Conservation (phyloP, 2,329 filamentous ascomycete genomes). For the Fusarium ambrosium region DNA sequence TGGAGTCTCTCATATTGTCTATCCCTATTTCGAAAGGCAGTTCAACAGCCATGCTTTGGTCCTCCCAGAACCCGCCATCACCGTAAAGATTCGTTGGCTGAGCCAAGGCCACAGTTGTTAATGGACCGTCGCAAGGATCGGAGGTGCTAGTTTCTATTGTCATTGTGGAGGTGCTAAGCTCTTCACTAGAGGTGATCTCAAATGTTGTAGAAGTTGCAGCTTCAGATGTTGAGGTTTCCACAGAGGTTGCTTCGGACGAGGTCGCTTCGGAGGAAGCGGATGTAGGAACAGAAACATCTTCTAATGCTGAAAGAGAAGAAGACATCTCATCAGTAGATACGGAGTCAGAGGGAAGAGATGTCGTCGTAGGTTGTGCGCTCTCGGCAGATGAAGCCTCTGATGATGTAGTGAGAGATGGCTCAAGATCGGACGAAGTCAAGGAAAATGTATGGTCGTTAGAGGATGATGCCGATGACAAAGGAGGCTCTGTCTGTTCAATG, state of each 20-base stretch:
- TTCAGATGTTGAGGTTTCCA: not conserved
- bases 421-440: not conserved
- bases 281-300: not conserved
- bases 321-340: not conserved
- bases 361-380: not conserved
- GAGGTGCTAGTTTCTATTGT: not conserved
- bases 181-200: not conserved
- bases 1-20: accelerated
- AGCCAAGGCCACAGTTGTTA: not conserved
- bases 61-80: not conserved
- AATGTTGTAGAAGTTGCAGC: not conserved
- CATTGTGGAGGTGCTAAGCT: not conserved
- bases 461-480: not conserved
- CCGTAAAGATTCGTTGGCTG: not conserved
- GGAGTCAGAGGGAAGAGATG: not conserved
- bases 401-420: not conserved
- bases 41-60: not conserved
- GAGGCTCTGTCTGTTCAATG: not conserved
- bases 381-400: not conserved
- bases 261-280: not conserved
- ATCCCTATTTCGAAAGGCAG: not conserved
- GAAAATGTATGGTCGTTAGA: not conserved
- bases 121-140: not conserved
- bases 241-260: not conserved
- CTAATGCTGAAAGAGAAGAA: not conserved